phyloP scores from a whole-genome alignment of 805 yeast species.

The Candida insectorum region DNA sequence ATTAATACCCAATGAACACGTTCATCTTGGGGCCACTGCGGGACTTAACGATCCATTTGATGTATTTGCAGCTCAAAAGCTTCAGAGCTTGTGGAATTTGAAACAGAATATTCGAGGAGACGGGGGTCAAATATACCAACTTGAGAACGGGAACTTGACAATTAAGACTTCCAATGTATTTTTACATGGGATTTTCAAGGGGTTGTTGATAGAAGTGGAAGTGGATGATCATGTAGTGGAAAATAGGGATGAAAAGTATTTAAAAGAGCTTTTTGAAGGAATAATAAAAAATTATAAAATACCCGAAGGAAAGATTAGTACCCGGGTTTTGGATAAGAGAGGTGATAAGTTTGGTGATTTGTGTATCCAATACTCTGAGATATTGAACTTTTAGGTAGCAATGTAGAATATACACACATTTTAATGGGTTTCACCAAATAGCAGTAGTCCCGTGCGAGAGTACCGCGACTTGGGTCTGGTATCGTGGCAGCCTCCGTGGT shows the following conservation, averaged over 20 bases:
- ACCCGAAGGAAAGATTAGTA: slow-evolving; percentile 37
- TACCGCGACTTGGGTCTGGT: too few species aligned
- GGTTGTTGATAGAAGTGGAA: slow-evolving; percentile 62
- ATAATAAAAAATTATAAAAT: slow-evolving; percentile 31
- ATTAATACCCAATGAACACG: slow-evolving; percentile 32
- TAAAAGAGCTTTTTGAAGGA: slow-evolving; percentile 20
- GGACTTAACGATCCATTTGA: slow-evolving; percentile 60
- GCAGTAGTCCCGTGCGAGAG: too few species aligned
- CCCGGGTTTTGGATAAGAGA: slow-evolving; percentile 24
- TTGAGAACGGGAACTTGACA: slow-evolving; percentile 49
- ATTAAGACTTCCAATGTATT: slow-evolving; percentile 69
- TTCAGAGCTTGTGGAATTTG: slow-evolving; percentile 67
- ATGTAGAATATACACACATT: too few species aligned
- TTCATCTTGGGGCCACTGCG: slow-evolving; percentile 51
- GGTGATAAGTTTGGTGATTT: slow-evolving; percentile 36
- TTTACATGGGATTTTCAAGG: slow-evolving; percentile 71
- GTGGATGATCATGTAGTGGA: slow-evolving; percentile 17
- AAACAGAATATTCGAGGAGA: slow-evolving; percentile 73
- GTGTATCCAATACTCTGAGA: slow-evolving; percentile 40
- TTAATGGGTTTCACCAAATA: too few species aligned
- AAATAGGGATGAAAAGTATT: slow-evolving; percentile 10
- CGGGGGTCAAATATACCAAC: slow-evolving; percentile 63
- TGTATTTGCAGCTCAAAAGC: slow-evolving; percentile 48
- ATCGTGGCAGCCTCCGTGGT: too few species aligned
- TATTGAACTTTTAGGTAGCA: slow-evolving; percentile 29